phyloP scores from a whole-genome alignment of 108 stramenopile species.

The Nitzschia palea region DNA sequence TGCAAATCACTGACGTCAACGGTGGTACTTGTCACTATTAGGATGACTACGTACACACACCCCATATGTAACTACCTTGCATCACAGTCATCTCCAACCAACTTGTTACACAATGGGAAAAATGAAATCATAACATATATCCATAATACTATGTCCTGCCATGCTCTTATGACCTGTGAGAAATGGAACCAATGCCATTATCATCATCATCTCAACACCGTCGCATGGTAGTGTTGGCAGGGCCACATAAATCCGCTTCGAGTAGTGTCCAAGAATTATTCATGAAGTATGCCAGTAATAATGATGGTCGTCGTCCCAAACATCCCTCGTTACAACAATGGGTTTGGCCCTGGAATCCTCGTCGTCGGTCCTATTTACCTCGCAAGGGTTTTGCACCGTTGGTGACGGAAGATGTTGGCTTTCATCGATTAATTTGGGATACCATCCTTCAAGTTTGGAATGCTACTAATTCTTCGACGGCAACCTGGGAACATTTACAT shows the following conservation, averaged over 20 bases:
- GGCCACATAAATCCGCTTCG: conserved; percentile 31
- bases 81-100: too few species aligned
- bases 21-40: too few species aligned
- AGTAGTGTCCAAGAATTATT: conserved; percentile 37
- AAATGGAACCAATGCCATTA: too few species aligned
- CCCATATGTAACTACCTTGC: too few species aligned
- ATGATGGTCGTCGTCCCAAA: not conserved
- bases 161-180: too few species aligned
- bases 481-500: not conserved
- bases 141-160: too few species aligned
- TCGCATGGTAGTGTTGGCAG: conserved; percentile 28
- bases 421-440: conserved; percentile 5
- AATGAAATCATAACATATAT: too few species aligned
- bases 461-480: not conserved
- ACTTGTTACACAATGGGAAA: too few species aligned
- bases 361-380: conserved; percentile 11
- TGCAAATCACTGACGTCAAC: too few species aligned
- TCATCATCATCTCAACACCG: too few species aligned
- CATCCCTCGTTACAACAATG: conserved; percentile 15
- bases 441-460: conserved; percentile 14
- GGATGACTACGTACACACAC: too few species aligned
- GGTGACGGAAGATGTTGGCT: conserved; percentile 11
- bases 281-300: conserved; percentile 8
- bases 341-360: conserved; percentile 23
- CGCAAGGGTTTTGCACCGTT: conserved; percentile 31